Conservation (phyloP, 169 alveolate species). For the Plasmodium gonderi region DNA sequence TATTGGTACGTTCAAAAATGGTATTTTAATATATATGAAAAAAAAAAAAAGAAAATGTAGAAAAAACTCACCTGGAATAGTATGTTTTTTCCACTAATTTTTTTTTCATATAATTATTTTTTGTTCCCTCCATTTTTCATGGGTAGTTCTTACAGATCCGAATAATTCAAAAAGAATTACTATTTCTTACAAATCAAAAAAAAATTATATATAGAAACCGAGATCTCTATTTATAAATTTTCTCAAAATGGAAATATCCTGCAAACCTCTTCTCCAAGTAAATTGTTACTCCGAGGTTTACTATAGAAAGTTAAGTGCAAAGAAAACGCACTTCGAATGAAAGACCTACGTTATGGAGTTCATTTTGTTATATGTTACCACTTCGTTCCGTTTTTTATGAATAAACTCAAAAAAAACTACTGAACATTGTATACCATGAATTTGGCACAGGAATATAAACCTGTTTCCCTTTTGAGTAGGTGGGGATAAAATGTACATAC, state of each 20-base stretch:
- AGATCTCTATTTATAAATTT: not conserved
- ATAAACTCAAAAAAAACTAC: slow-evolving; percentile 78
- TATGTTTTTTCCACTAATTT: not conserved
- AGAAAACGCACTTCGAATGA: slow-evolving; percentile 92
- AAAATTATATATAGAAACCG: not conserved
- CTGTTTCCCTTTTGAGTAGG: slow-evolving; percentile 90
- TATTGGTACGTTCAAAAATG: slow-evolving; percentile 92
- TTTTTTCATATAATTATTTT: not conserved
- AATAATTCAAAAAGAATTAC: slow-evolving; percentile 55
- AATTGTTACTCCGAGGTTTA: slow-evolving; percentile 90
- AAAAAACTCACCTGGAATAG: not conserved
- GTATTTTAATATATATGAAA: slow-evolving; percentile 53
- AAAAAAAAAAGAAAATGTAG: not conserved
- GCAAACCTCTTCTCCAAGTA: slow-evolving; percentile 91
- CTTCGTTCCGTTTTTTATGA: slow-evolving; percentile 82
- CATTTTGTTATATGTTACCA: slow-evolving; percentile 78
- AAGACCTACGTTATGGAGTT: slow-evolving; percentile 91
- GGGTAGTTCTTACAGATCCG: slow-evolving; percentile 57
- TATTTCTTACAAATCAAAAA: slow-evolving; percentile 18
- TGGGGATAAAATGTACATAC: not conserved
- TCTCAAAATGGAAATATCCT: not conserved
- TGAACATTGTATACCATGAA: not conserved
- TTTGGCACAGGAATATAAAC: slow-evolving; percentile 90
- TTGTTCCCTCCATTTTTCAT: slow-evolving; percentile 70
- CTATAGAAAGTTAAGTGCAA: slow-evolving; percentile 89